Evolutionary conservation across 2,329 filamentous ascomycete species (phyloP).

Genomic region (Arthroderma sp.): DNA sequence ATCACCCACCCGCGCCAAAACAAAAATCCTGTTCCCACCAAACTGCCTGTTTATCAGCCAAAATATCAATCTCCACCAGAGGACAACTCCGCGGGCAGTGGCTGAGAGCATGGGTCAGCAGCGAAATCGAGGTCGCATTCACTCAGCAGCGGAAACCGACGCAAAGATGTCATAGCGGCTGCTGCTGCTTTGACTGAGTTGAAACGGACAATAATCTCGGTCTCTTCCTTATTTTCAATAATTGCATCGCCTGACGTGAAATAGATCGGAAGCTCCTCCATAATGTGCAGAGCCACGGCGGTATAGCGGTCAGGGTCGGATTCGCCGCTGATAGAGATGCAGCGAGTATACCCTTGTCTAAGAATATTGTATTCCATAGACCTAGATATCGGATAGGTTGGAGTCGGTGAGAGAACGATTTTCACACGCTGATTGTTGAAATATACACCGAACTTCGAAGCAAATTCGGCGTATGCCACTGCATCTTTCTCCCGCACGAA

Average conservation of each 20-base stretch:
- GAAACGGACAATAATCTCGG: conserved; percentile 9
- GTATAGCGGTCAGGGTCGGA: conserved; percentile 6
- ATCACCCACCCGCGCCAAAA: too few species aligned
- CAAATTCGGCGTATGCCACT: conserved; percentile 12
- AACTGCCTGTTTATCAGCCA: too few species aligned
- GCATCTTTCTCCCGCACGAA: conserved; percentile 19
- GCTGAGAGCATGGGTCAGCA: conserved; percentile 9
- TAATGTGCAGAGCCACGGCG: conserved; percentile 6
- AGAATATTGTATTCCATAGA: conserved; percentile 14
- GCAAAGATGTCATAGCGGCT: conserved; percentile 1
- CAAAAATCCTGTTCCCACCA: too few species aligned
- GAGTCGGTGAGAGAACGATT: conserved; percentile 16
- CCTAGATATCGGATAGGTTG: conserved; percentile 19
- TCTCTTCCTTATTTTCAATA: conserved; percentile 8
- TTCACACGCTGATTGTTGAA: conserved; percentile 13
- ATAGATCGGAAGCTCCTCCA: conserved; percentile 5
- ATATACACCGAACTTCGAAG: conserved; percentile 10
- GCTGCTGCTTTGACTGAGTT: conserved; percentile 11
- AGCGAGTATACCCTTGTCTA: conserved; percentile 16
- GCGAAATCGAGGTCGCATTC: conserved; percentile 9
- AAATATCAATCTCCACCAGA: too few species aligned
- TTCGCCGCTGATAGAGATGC: conserved; percentile 13
- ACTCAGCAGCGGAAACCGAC: conserved; percentile 1
- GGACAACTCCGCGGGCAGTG: conserved; percentile 3
- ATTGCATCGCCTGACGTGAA: conserved; percentile 11